These are phyloP conservation scores for Amanita jacksonii DNA, from an alignment of 768 basidiomycete genomes.

Conservation along the genomic window DNA sequence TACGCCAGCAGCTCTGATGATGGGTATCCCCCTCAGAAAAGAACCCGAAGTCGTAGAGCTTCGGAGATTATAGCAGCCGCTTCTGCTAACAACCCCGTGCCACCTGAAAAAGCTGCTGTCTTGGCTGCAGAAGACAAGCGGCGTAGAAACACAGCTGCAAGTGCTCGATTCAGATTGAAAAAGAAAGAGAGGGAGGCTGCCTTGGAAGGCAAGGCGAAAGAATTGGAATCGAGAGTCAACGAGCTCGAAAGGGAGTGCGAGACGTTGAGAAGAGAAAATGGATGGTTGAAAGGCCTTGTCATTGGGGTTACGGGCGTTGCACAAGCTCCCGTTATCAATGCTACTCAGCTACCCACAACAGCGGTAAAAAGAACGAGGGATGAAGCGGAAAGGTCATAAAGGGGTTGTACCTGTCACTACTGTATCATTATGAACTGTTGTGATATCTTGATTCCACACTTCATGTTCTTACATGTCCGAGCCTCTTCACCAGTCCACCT, in stretches of 20 bases:
- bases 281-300: slow-evolving; percentile 85
- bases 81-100: slow-evolving; percentile 18
- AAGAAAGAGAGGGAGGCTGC: slow-evolving; percentile 95
- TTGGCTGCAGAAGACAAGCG: slow-evolving; percentile 80
- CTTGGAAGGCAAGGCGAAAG: slow-evolving; percentile 76
- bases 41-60: slow-evolving; percentile 44
- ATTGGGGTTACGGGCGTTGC: slow-evolving; percentile 78
- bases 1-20: slow-evolving; percentile 16
- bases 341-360: slow-evolving; percentile 11
- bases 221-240: slow-evolving; percentile 67
- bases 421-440: not conserved
- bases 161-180: slow-evolving; percentile 88
- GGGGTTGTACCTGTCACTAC: not conserved
- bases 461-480: not conserved
- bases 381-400: slow-evolving; percentile 12
- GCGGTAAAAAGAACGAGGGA: slow-evolving; percentile 23
- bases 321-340: slow-evolving; percentile 24
- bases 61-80: slow-evolving; percentile 27
- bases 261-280: slow-evolving; percentile 78
- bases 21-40: slow-evolving; percentile 35
- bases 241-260: slow-evolving; percentile 92
- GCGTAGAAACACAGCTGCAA: slow-evolving; percentile 88
- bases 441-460: not conserved
- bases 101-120: slow-evolving; percentile 17
- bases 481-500: not conserved